Base-by-base conservation (phyloP, 148 eudicot genomes). In the Vaccinium macrocarpon region DNA sequence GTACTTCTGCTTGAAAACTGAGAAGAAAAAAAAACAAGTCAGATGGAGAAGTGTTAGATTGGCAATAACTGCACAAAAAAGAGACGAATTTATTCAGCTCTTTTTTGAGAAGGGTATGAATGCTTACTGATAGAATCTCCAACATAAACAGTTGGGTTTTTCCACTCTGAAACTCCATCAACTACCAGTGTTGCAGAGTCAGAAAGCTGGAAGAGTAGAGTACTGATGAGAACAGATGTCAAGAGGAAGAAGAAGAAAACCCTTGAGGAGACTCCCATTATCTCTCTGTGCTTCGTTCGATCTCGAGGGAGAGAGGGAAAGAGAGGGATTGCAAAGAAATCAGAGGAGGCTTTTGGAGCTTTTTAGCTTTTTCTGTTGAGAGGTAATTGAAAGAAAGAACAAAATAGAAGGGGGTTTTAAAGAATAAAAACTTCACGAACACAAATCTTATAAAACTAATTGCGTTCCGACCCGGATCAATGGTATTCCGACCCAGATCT, bases 1-100 rank as follows among this genome's bases (percentile, higher is more conserved):
- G 82, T 92, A 66, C 90, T 90, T 92, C 91, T 90, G 93, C 95
- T 91, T 92, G 90, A 96, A 94, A 84, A 96, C 98, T 96, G 89
- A 12, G 4, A 21, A 80, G 80, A 82, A 81, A 80, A 82, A 81
- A 76, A 48, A 66, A 51, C 12, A 14, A 23, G 48, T 1, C 0
- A 32, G 25, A 61, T 49, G 27, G 15, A 68, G 57, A n/a, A 25
- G 5, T 27, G 76, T 25, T 70, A 68, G 32, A 64, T 64, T 9
- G 3, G 25, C 32, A 64, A 64, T 38, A 49, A 1, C 1, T 12
- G 38, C 79, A 12, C 49, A n/a, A 15, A 21, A 53, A 52, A 64
- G 84, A 62, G 1, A 53, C 6, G 49, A 70, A 49, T 16, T 52
- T 32, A 59, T 75, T 70, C 62, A 5, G 59, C 27, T 23, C 25